Evolutionary conservation across 495 filamentous ascomycete species (phyloP).

Genomic region (Pseudevernia furfuracea): DNA sequence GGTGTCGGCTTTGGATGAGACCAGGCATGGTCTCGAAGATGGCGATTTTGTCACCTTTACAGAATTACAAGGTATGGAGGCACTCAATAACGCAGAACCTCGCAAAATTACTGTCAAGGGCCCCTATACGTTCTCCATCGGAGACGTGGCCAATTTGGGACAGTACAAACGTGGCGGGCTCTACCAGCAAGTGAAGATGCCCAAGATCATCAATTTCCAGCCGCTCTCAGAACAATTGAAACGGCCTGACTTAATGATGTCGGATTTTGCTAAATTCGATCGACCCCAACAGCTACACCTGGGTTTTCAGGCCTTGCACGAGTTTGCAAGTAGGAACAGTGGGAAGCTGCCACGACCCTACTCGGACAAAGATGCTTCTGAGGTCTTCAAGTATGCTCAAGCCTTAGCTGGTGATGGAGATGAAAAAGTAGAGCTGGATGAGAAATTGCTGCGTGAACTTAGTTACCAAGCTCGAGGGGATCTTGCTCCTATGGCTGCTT

Average conservation of each 20-base stretch:
- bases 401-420: conserved; percentile 54
- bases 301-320: conserved; percentile 86
- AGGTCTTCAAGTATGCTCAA: conserved; percentile 65
- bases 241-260: conserved; percentile 81
- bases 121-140: conserved; percentile 95
- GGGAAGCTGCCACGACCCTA: conserved; percentile 72
- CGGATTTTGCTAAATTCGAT: conserved; percentile 97
- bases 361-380: conserved; percentile 72
- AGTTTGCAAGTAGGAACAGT: conserved; percentile 61
- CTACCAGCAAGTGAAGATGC: conserved; percentile 95
- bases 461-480: conserved; percentile 95
- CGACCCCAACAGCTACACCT: conserved; percentile 85
- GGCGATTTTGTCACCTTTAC: conserved; percentile 93
- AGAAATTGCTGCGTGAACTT: conserved; percentile 87
- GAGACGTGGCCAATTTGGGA: conserved; percentile 80
- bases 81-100: conserved; percentile 70
- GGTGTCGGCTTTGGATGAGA: conserved; percentile 93
- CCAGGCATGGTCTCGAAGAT: conserved; percentile 89
- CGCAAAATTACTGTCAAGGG: conserved; percentile 88
- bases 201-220: conserved; percentile 87
- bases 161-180: conserved; percentile 81
- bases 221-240: conserved; percentile 64
- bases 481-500: conserved; percentile 82
- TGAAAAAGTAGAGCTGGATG: conserved; percentile 76
- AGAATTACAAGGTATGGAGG: conserved; percentile 90